Evolutionary conservation across 2,329 filamentous ascomycete species (phyloP), one percentile per base, ranked within the genome.

Genomic region (Venturia pyrina): DNA sequence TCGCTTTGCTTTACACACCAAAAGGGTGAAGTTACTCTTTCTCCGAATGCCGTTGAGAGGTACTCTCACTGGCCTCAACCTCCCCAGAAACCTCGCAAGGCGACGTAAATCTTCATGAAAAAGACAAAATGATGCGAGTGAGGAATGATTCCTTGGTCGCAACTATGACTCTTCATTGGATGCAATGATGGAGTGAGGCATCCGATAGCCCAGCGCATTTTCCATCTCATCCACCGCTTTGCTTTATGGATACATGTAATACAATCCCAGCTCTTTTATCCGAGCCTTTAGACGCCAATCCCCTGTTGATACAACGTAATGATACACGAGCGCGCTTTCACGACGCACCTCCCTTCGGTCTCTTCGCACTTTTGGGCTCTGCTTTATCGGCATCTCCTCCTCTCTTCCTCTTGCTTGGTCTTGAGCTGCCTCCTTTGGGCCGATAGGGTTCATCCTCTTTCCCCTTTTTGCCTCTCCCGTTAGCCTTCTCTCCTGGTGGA

Each of bases 381-480:
- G 28, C 62, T 44, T 43, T 43, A 40, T 64, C 62, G 13, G 32
- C 40, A 21, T 65, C 63, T 17, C 28, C 63, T 24, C 34, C 48
- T 37, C 63, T 40, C 74, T 82, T 82, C 68, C 76, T 73, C 71
- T 78, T 79, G 11, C 71, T 69, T 8, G 73, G 72, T 43, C 76
- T 73, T 66, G 75, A 76, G 67, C 77, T 78, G 2, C 80, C 80
- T 4, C 80, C 80, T 69, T 82, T 82, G 24, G 79, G 78, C 44
- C 79, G 70, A 68, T 81, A 82, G 3, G 78, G 75, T 15, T 76
- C 74, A 68, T 81, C 80, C 17, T 74, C 70, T 64, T 80, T 78
- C 28, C 72, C 73, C 1, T 68, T 73, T 21, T 70, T 71, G 66
- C 74, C 72, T 65, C 72, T 43, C 72, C 74, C 10, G 74, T 73